phyloP scores from a whole-genome alignment of 495 filamentous ascomycete genomes.

The Penicillium fimorum region DNA sequence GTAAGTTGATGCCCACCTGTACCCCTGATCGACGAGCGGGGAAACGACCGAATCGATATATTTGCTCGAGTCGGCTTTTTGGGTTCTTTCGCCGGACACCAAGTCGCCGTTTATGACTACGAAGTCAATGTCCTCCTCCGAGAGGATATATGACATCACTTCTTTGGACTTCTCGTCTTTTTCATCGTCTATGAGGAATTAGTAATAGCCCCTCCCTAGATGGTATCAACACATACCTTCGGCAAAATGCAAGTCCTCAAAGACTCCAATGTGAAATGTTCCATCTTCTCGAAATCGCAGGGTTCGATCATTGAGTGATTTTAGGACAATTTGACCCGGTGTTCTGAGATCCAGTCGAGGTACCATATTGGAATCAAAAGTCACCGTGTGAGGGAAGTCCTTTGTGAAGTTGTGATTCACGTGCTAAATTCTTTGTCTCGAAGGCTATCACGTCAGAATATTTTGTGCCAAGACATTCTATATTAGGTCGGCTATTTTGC shows the following conservation, averaged over 20 bases:
- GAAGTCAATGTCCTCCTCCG: slow-evolving; percentile 55
- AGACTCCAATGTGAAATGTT: slow-evolving; percentile 55
- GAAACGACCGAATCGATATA: slow-evolving; percentile 63
- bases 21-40: slow-evolving; percentile 49
- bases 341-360: neutral
- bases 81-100: slow-evolving; percentile 67
- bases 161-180: slow-evolving; percentile 55
- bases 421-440: neutral
- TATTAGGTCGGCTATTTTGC: neutral
- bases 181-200: slow-evolving; percentile 9
- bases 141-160: slow-evolving; percentile 60
- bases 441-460: neutral
- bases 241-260: slow-evolving; percentile 68
- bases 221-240: slow-evolving; percentile 47
- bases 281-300: slow-evolving; percentile 34
- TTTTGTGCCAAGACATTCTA: neutral
- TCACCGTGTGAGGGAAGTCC: neutral
- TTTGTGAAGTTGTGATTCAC: slow-evolving; percentile 1
- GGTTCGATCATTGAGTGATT: neutral
- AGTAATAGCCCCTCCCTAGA: neutral
- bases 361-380: neutral
- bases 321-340: neutral
- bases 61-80: slow-evolving; percentile 52
- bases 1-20: slow-evolving; percentile 68
- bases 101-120: slow-evolving; percentile 74